These are phyloP conservation scores for Typha latifolia DNA, from an alignment of 176 grass and related monocot species.

Conservation along the genomic window DNA sequence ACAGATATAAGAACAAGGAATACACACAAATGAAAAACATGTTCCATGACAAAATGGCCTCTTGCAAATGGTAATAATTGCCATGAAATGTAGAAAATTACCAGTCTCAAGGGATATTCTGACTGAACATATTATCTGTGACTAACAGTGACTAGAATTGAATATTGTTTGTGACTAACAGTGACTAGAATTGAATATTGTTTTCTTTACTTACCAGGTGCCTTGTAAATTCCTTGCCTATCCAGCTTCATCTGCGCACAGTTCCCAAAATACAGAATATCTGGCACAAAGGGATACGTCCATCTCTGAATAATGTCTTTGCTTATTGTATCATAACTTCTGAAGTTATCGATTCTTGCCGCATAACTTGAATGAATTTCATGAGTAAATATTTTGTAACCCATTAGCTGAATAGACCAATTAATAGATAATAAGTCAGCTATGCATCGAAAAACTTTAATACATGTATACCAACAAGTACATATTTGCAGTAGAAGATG, in stretches of 20 bases:
- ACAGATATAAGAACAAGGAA: too few species aligned
- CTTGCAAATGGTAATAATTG: too few species aligned
- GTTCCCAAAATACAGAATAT: slow-evolving; percentile 49
- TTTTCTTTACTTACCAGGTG: slow-evolving; percentile 42
- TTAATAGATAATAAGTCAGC: not conserved
- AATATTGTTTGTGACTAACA: not conserved
- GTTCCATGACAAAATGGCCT: too few species aligned
- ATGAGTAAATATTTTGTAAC: slow-evolving; percentile 94
- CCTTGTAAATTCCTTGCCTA: slow-evolving; percentile 74
- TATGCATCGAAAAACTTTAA: not conserved
- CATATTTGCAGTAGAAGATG: too few species aligned
- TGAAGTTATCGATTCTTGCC: slow-evolving; percentile 82
- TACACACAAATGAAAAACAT: too few species aligned
- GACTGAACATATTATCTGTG: too few species aligned
- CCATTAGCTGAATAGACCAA: slow-evolving; percentile 76
- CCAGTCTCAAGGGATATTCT: too few species aligned
- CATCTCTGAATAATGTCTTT: slow-evolving; percentile 94
- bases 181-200: not conserved
- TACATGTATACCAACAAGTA: too few species aligned
- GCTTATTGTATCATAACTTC: slow-evolving; percentile 86
- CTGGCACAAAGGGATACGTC: slow-evolving; percentile 83
- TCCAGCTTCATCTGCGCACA: slow-evolving; percentile 46
- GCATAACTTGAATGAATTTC: slow-evolving; percentile 82
- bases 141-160: not conserved
- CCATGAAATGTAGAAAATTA: too few species aligned